These are phyloP conservation scores for Termitomyces sp. DNA, from an alignment of 768 basidiomycete species.

Conservation along the genomic window DNA sequence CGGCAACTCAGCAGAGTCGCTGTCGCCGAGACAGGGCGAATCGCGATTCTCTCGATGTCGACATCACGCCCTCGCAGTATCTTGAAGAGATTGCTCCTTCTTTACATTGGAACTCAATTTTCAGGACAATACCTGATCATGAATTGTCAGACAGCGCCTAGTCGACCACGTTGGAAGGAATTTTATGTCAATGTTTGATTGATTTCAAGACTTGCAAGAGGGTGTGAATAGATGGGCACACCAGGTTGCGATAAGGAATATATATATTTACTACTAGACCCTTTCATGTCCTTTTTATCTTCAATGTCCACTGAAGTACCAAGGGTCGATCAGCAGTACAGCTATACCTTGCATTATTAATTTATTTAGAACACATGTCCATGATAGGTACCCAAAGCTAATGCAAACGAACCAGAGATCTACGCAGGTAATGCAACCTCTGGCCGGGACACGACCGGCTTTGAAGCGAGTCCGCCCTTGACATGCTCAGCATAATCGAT, in stretches of 20 bases:
- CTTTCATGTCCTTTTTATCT: background rate
- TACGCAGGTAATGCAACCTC: background rate
- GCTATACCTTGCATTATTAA: background rate
- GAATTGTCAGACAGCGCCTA: too few relatives aligned
- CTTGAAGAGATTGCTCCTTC: slow-evolving; percentile 7
- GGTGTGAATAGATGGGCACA: background rate
- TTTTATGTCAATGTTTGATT: too few relatives aligned
- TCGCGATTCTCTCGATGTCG: slow-evolving; percentile 14
- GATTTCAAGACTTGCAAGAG: too few relatives aligned
- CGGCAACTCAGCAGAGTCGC: background rate
- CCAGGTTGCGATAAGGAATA: too few relatives aligned
- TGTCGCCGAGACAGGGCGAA: background rate
- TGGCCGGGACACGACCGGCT: background rate
- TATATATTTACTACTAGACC: too few relatives aligned
- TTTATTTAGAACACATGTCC: too few relatives aligned
- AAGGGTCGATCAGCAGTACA: background rate
- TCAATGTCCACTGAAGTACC: background rate
- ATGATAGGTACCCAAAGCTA: background rate
- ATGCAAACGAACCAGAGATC: background rate
- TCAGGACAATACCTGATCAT: background rate
- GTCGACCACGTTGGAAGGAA: too few relatives aligned
- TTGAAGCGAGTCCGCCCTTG: slow-evolving; percentile 25
- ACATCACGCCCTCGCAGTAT: slow-evolving; percentile 14
- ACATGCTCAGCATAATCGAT: slow-evolving; percentile 45
- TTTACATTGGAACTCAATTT: background rate